These are phyloP conservation scores for Rhododendron kiyosumense DNA, from an alignment of 148 eudicot genomes.

Conservation along the genomic window DNA sequence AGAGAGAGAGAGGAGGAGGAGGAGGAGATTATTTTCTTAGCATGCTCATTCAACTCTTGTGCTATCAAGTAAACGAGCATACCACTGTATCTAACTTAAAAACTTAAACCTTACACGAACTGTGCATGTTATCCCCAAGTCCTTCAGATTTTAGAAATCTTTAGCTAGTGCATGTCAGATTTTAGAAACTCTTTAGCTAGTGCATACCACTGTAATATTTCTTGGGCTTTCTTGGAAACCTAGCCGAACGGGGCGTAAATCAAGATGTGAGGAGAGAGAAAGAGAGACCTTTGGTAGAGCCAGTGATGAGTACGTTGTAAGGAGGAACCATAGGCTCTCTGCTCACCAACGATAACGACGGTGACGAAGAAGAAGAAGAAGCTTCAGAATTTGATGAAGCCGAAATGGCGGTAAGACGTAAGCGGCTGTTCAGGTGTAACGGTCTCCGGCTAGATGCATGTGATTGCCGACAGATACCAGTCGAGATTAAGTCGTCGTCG, in stretches of 20 bases:
- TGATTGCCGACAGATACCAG: background rate
- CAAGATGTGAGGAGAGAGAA: background rate
- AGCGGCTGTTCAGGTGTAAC: background rate
- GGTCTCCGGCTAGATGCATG: background rate
- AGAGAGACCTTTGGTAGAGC: constrained; percentile 62
- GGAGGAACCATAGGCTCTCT: constrained; percentile 68
- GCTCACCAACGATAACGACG: constrained; percentile 11
- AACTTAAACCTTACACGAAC: no score
- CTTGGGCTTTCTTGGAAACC: background rate
- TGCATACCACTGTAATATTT: no score
- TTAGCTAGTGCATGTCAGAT: no score
- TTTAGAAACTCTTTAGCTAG: no score
- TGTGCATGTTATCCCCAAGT: no score
- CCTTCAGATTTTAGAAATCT: no score
- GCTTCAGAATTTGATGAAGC: no score
- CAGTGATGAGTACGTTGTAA: constrained; percentile 80
- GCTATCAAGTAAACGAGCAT: background rate
- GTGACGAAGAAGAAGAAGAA: background rate
- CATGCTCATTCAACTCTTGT: background rate
- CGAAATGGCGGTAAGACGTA: constrained; percentile 9
- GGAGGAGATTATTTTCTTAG: no score
- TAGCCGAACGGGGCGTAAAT: background rate
- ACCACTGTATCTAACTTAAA: background rate
- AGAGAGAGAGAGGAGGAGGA: no score
- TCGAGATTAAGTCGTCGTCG: background rate